These are phyloP conservation scores for Batrachochytrium dendrobatidis DNA, from an alignment of 371 early-diverging fungal species.

Conservation along the genomic window DNA sequence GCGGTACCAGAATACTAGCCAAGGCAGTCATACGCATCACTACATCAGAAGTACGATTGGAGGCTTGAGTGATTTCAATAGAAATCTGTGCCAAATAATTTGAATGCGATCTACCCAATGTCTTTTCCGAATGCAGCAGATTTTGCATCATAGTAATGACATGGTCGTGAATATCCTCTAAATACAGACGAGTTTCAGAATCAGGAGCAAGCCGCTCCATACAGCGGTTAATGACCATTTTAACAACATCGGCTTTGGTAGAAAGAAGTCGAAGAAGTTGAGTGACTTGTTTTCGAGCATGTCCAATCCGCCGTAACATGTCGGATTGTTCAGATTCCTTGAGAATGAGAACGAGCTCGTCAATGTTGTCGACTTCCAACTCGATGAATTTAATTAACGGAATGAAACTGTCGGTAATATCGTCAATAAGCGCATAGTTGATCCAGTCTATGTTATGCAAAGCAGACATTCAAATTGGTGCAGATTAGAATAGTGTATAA, in stretches of 20 bases:
- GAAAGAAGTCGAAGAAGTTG: constrained; percentile 61
- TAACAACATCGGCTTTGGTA: constrained; percentile 74
- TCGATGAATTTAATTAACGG: constrained; percentile 71
- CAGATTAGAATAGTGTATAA: background rate
- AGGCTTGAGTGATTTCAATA: constrained; percentile 91
- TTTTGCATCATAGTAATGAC: constrained; percentile 88
- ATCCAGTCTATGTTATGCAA: constrained; percentile 74
- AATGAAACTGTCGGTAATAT: constrained; percentile 77
- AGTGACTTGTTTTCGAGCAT: constrained; percentile 73
- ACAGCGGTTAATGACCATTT: constrained; percentile 68
- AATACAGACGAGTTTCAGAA: constrained; percentile 67
- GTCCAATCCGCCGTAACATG: constrained; percentile 80
- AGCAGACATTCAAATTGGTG: background rate
- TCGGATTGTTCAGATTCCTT: constrained; percentile 78
- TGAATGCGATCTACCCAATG: constrained; percentile 82
- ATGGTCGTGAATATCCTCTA: constrained; percentile 94
- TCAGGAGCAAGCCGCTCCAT: constrained; percentile 39
- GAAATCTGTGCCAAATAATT: constrained; percentile 95
- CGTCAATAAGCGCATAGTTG: constrained; percentile 78
- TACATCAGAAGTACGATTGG: constrained; percentile 77
- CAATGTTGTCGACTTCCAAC: constrained; percentile 85
- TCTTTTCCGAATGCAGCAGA: constrained; percentile 81
- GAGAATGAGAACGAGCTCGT: constrained; percentile 82
- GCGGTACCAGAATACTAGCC: constrained; percentile 87
- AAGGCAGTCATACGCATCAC: constrained; percentile 84